Evolutionary conservation across 164 flowering plant species (phyloP), one percentile per base, ranked within the genome.

Genomic region (Magnolia officinalis): DNA sequence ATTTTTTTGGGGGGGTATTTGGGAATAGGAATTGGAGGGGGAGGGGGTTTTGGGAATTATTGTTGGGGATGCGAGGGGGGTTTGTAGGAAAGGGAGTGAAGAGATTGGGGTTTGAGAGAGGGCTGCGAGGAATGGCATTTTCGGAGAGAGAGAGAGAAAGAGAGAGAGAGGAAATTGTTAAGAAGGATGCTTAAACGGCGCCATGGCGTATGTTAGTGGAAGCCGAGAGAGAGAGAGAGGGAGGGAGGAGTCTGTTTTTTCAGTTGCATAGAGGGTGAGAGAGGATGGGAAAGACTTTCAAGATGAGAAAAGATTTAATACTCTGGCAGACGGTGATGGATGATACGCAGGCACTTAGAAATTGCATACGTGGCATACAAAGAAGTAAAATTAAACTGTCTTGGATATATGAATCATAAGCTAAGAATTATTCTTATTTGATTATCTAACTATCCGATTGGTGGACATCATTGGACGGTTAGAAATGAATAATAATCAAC

Each of bases 51-150:
- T 66, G 21, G 10, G 79, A 3, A 77, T 74, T 51, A 77, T 80
- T 8, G 26, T 78, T 76, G 75, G 76, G 74, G 68, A 76, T 75
- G n/a, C 87, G 82, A 70, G 72, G 67, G n/a, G 88, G 89, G 7
- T 77, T 84, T 50, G 88, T 74, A 50, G 93, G 90, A 20, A 87
- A 83, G 2, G 91, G 82, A 23, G 95, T 82, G 93, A 94, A 94
- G 86, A 88, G 95, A 78, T 89, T 92, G 76, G 74, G 65, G 7
- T 79, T 55, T 55, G 61, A 19, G 88, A 86, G 4, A 90, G 83
- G 7, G 82, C 72, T n/a, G 93, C 89, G 2, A 88, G 9, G 67
- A 89, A 82, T 21, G 87, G 83, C 94, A 89, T 89, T 81, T 52
- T 64, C 55, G 0, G 10, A 21, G 67, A 64, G 21, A 64, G 24